Evolutionary conservation across 768 basidiomycete species (phyloP), one percentile per base, ranked within the genome.

Genomic region (Collybia nuda): DNA sequence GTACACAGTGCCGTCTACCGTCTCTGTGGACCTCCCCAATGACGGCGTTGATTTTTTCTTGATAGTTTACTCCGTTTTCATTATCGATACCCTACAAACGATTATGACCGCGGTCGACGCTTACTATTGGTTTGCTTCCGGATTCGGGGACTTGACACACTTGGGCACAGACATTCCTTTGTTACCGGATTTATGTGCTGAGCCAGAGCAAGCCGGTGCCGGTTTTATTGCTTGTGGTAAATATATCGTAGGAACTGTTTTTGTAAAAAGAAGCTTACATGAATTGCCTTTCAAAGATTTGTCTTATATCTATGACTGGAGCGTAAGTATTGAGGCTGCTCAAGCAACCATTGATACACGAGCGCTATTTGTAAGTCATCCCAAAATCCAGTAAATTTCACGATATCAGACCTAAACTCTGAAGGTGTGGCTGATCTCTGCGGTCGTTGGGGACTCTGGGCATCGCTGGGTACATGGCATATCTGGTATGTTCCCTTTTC

Each of bases 141-240:
- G 56, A 12, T 54, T 46, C 40, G 56, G 56, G 1, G 41, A 57
- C 46, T n/a, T 57, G 32, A 6, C 1, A 11, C 44, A 44, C 32
- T 45, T 57, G 21, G 37, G 22, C 15, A 36, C 54, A 58, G 36
- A 4, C 50, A 7, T 58, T 58, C 36, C 54, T 58, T 40, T 55
- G 54, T 35, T 58, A 55, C 35, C 53, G 56, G 22, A 58, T 58
- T 14, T 58, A 51, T 47, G 29, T 47, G 21, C 39, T 58, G 8
- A 55, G 44, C 7, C 47, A 52, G 26, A 47, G n/a, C 17, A 32
- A 32, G 32, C 9, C 32, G 32, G 12, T 32, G 12, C 32, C 32
- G 32, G 12, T 32, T 6, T 32, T 32, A 11, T 14, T 32, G 32
- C 12, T 32, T 11, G 7, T 11, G 7, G 32, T 32, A 11, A 32